phyloP scores from a whole-genome alignment of 345 rosid genomes.

The Dipteronia dyeriana region DNA sequence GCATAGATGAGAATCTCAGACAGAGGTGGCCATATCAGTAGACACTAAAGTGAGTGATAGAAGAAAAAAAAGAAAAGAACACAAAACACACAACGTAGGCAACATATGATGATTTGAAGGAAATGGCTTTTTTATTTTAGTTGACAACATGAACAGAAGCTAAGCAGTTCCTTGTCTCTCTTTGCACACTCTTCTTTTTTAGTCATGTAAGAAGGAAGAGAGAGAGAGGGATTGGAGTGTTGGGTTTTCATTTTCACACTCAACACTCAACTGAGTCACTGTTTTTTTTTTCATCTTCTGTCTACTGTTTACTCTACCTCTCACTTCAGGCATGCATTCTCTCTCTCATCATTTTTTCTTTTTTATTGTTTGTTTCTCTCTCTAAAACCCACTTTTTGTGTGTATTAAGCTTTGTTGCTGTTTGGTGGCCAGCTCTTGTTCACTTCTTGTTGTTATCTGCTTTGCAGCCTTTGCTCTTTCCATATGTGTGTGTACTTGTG shows the following conservation, averaged over 20 bases:
- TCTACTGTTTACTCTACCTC: not conserved
- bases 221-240: not conserved
- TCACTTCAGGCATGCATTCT: conserved; percentile 32
- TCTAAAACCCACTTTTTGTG: conserved; percentile 34
- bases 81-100: not conserved
- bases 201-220: conserved; percentile 23
- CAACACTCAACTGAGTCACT: conserved; percentile 25
- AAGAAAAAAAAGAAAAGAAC: not conserved
- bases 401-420: conserved; percentile 29
- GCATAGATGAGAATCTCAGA: not conserved
- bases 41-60: not conserved
- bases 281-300: not conserved
- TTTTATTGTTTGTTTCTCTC: conserved; percentile 12
- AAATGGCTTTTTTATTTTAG: conserved; percentile 25
- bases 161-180: conserved; percentile 50
- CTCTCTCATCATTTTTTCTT: conserved; percentile 12
- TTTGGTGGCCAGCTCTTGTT: conserved; percentile 23
- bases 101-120: conserved; percentile 30
- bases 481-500: conserved; percentile 16
- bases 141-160: conserved; percentile 31
- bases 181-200: not conserved
- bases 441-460: too few relatives aligned
- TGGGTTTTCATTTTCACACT: conserved; percentile 19
- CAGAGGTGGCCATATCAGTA: conserved; percentile 2
- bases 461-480: too few relatives aligned